Base-by-base conservation (phyloP, 306 rosid species). In the Coriaria nepalensis region DNA sequence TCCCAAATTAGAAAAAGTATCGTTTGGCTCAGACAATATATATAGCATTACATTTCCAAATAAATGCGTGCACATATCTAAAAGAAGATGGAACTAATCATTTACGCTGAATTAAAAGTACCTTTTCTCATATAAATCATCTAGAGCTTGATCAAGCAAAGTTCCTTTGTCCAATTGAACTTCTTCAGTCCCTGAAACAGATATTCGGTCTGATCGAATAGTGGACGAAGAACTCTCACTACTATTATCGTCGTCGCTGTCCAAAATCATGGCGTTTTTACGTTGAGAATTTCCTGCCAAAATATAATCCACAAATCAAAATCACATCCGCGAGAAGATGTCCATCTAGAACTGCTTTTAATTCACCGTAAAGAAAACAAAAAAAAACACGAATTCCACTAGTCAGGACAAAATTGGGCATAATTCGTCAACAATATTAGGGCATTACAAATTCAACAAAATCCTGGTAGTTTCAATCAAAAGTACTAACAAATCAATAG, bases 101-200 rank as follows among this genome's bases (percentile, higher is more conserved):
- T 2, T 13, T 6, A 9, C 37, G 9, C 32, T 11, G 35, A 49
- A 42, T 5, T 33, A 61, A 43, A 33, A 43, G 6, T 59, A 88
- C 97, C 95, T 84, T 79, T 90, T 90, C 64, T 77, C 95, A 43
- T 64, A 90, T 11, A 84, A 66, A 13, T 79, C 81, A 65, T 90
- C 97, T 10, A 90, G 74, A 64, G 95, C 94, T 69, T 69, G 95
- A 54, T 90, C 97, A 5, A 90, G 87, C 56, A 81, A 58, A 52
- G 67, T 54, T 60, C 81, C 92, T 63, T 73, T 86, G 42, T 77
- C 87, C 7, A 79, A 60, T 9, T 71, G 78, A 55, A 71, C 65
- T 41, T 84, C 87, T 33, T 81, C 94, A 45, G 41, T 63, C 49
- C 70, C 93, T 10, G 72, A 52, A 35, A 75, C 69, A 7, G 73